These are phyloP conservation scores for Pleurotus tuoliensis DNA, from an alignment of 768 basidiomycete species.

Conservation along the genomic window DNA sequence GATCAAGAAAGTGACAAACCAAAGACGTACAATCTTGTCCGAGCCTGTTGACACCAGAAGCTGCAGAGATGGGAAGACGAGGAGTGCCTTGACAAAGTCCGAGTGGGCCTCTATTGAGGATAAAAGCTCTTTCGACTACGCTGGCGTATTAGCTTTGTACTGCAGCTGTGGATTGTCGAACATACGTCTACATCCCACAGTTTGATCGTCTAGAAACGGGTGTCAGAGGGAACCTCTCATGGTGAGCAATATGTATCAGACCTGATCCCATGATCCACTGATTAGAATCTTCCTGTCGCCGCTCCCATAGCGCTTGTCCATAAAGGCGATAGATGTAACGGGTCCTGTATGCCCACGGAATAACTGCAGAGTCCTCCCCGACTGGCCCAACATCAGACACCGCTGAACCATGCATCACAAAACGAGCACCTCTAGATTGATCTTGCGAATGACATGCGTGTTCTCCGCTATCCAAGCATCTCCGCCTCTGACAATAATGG, in stretches of 20 bases:
- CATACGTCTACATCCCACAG: constrained; percentile 79
- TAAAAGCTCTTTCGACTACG: constrained; percentile 65
- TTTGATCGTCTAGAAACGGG: constrained; percentile 64
- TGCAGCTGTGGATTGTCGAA: constrained; percentile 5
- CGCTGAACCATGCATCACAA: not conserved
- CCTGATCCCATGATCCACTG: constrained; percentile 95
- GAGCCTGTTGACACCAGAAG: constrained; percentile 85
- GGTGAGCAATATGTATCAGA: constrained; percentile 17
- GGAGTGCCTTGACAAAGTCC: constrained; percentile 88
- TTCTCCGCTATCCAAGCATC: constrained; percentile 89
- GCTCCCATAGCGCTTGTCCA: constrained; percentile 34
- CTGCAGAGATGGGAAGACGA: constrained; percentile 60
- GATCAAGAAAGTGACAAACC: constrained; percentile 46
- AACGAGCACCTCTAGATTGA: constrained; percentile 67
- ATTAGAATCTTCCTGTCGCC: constrained; percentile 56
- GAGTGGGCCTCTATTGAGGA: constrained; percentile 74
- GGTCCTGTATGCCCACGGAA: constrained; percentile 88
- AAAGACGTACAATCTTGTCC: constrained; percentile 84
- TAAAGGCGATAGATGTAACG: constrained; percentile 79
- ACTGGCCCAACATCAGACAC: constrained; percentile 39
- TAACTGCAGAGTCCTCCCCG: constrained; percentile 71
- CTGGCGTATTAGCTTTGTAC: not conserved
- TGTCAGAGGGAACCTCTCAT: constrained; percentile 6
- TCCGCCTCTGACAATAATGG: constrained; percentile 58
- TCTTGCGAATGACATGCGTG: constrained; percentile 64